phyloP scores from a whole-genome alignment of 176 grass and related monocot species.

The Triticum aestivum region IWGSC_CS_RefSeq_v2.1 NC_057800.1:96363313-96363812 shows the following conservation, averaged over 20 bases:
- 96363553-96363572: conserved; percentile 96
- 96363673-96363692: conserved; percentile 93
- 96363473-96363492: conserved; percentile 95
- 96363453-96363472: conserved; percentile 99
- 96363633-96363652: conserved; percentile 97
- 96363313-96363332: conserved; percentile 84
- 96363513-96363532: conserved; percentile 82
- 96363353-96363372: conserved; percentile 96
- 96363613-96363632: conserved; percentile 97
- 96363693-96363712: conserved; percentile 98
- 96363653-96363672: conserved; percentile 92
- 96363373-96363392: conserved; percentile 90
- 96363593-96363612: conserved; percentile 95
- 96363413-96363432: conserved; percentile 93
- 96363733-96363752: conserved; percentile 95
- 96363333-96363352: conserved; percentile 99
- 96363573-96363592: conserved; percentile 94
- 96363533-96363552: conserved; percentile 80
- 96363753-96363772: conserved; percentile 96
- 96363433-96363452: conserved; percentile 99
- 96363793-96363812: conserved; percentile 82
- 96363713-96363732: conserved; percentile 99
- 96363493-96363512: conserved; percentile 91
- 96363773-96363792: conserved; percentile 83
- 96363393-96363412: conserved; percentile 96